phyloP scores from a whole-genome alignment of 2,329 filamentous ascomycete species.

The Fusarium luffae region DNA sequence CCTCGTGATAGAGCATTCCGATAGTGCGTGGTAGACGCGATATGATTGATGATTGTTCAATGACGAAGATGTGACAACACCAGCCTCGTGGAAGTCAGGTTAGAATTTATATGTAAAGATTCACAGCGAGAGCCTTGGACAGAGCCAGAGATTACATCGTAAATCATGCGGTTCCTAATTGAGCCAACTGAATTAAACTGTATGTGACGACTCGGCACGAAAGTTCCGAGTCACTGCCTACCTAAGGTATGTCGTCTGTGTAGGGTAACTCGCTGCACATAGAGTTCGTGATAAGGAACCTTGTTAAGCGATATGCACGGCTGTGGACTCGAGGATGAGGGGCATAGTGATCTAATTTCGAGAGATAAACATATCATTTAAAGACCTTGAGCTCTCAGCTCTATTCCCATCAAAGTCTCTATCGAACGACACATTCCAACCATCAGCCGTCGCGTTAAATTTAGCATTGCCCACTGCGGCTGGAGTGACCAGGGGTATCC shows the following conservation, averaged over 20 bases:
- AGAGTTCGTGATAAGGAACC: neutral
- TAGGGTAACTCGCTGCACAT: neutral
- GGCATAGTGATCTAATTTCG: neutral
- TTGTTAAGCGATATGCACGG: neutral
- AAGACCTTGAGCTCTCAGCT: neutral
- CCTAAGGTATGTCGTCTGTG: neutral
- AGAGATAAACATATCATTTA: neutral
- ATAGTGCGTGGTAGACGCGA: neutral
- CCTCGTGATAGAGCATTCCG: neutral
- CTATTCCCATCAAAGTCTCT: neutral
- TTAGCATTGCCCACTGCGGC: neutral
- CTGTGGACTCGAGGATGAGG: neutral
- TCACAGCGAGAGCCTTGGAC: neutral
- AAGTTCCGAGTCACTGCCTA: neutral
- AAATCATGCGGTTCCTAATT: neutral
- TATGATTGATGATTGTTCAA: no score
- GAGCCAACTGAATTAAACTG: neutral
- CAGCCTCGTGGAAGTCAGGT: no score
- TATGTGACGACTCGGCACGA: neutral
- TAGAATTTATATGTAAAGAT: no score
- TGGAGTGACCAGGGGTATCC: constrained; percentile 14
- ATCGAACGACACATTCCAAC: constrained; percentile 9
- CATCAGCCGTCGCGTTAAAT: neutral
- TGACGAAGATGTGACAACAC: no score
- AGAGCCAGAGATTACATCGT: no score